Base-by-base conservation (phyloP, 306 rosid genomes). In the Rosa lucieae region DNA sequence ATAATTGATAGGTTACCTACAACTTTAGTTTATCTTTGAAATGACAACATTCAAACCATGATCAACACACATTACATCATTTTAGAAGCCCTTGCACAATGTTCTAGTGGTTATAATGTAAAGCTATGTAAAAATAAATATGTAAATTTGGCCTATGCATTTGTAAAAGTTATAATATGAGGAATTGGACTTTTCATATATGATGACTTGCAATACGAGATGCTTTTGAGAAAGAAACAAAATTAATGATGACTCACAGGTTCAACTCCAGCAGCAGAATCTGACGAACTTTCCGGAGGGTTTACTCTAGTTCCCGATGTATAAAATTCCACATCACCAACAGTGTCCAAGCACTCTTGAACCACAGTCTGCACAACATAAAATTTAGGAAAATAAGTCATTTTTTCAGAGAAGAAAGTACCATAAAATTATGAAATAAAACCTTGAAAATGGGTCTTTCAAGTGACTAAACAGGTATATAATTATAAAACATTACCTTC, bases 401-500 rank as follows among this genome's bases (percentile, higher is more conserved):
- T 17, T 44, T 42, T 56, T 63, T 26, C 10, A 20, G 23, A 61
- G 26, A 58, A n/a, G n/a, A n/a, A n/a, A 43, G 78, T 43, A 43
- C 78, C 12, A 9, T 4, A 75, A 26, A 11, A 44, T 43, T 59
- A 42, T 59, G 70, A 75, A 75, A 42, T 20, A 23, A 65, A 56
- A 75, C 3, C 9, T 40, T 43, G 11, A 26, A 72, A 61, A 5
- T 10, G 56, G 67, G 40, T 49, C 5, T 4, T 72, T 40, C 13
- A 12, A 66, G 13, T 7, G 7, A 37, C 46, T 52, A 66, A 51
- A 51, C 74, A 35, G 59, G 74, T 47, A 76, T 40, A 74, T 18
- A 56, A 75, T 8, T 59, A 48, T 42, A 56, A 74, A 85, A 76
- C 6, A 73, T 67, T 77, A 92, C 99, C 98, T 83, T 86, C 76